These are phyloP conservation scores for Dimargaris xerosporica DNA, from an alignment of 192 early-diverging fungal species.

Conservation along the genomic window DNA sequence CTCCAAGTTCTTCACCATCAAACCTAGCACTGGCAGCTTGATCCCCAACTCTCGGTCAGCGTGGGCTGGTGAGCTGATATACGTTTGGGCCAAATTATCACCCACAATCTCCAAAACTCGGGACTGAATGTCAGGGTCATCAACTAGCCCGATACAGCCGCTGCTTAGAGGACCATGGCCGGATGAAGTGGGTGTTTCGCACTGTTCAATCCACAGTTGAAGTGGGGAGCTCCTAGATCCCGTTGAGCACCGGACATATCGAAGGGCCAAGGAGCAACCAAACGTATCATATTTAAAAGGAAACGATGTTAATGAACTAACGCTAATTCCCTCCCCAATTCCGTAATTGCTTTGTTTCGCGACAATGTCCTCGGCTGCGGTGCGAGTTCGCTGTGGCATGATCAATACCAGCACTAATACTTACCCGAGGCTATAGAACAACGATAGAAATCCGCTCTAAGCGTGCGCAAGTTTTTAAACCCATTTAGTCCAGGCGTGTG, in stretches of 20 bases:
- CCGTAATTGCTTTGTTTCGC: too few species aligned
- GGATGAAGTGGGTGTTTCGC: slow-evolving; percentile 18
- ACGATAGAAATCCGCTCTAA: slow-evolving; percentile 78
- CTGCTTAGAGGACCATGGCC: slow-evolving; percentile 16
- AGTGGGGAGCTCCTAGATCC: slow-evolving; percentile 27
- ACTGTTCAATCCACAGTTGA: slow-evolving; percentile 57
- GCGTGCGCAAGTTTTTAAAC: background rate
- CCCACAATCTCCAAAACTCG: slow-evolving; percentile 67
- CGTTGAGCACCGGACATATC: slow-evolving; percentile 12
- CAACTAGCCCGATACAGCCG: slow-evolving; percentile 59
- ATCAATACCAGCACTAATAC: slow-evolving; percentile 2
- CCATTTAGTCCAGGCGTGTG: too few species aligned
- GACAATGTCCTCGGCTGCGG: background rate
- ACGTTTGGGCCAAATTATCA: slow-evolving; percentile 61
- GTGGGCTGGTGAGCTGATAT: slow-evolving; percentile 70
- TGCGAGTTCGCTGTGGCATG: slow-evolving; percentile 3
- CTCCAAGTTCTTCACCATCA: slow-evolving; percentile 75
- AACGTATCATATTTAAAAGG: slow-evolving; percentile 12
- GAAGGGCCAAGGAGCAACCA: slow-evolving; percentile 10
- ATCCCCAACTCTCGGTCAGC: slow-evolving; percentile 66
- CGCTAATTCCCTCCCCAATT: too few species aligned
- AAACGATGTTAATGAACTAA: background rate
- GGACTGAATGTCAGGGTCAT: slow-evolving; percentile 69
- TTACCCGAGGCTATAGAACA: slow-evolving; percentile 79
- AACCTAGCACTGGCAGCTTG: slow-evolving; percentile 70